These are phyloP conservation scores for Pyrenochaeta sp. DNA, from an alignment of 2,329 filamentous ascomycete genomes.

Conservation along the genomic window DNA sequence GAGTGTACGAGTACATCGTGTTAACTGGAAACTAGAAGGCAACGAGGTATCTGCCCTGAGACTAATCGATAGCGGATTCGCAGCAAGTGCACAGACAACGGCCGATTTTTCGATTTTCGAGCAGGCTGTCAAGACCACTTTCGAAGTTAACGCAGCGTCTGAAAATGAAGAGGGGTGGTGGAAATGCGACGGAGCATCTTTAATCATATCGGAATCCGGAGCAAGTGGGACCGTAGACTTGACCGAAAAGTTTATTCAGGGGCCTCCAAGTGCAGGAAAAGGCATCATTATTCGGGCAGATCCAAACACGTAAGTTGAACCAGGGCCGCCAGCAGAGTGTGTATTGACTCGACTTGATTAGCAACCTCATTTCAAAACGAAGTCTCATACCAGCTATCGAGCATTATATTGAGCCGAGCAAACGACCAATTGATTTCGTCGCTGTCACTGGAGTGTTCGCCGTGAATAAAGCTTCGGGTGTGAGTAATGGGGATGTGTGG, in stretches of 20 bases:
- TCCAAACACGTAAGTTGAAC: conserved; percentile 26
- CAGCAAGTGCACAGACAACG: conserved; percentile 17
- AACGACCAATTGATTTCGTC: neutral
- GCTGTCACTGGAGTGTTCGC: conserved; percentile 1
- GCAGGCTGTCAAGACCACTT: neutral
- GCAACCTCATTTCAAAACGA: conserved; percentile 19
- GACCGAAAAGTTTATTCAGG: conserved; percentile 5
- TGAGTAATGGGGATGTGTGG: neutral
- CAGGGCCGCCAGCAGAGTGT: neutral
- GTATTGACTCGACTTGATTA: neutral
- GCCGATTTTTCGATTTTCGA: conserved; percentile 21
- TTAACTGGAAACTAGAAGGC: neutral
- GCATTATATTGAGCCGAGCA: neutral
- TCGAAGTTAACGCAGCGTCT: neutral
- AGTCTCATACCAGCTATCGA: conserved; percentile 17
- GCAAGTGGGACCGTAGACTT: conserved; percentile 21
- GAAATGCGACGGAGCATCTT: neutral
- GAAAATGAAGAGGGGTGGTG: conserved; percentile 14
- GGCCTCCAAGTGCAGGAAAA: neutral
- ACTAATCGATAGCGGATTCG: conserved; percentile 22
- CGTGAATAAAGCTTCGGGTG: neutral
- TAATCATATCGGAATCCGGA: conserved; percentile 20
- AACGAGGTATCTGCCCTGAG: neutral
- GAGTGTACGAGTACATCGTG: conserved; percentile 19
- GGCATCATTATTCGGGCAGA: conserved; percentile 18